Conservation (phyloP, 2,329 filamentous ascomycete genomes). For the Microcyclospora tardicrescens region DNA sequence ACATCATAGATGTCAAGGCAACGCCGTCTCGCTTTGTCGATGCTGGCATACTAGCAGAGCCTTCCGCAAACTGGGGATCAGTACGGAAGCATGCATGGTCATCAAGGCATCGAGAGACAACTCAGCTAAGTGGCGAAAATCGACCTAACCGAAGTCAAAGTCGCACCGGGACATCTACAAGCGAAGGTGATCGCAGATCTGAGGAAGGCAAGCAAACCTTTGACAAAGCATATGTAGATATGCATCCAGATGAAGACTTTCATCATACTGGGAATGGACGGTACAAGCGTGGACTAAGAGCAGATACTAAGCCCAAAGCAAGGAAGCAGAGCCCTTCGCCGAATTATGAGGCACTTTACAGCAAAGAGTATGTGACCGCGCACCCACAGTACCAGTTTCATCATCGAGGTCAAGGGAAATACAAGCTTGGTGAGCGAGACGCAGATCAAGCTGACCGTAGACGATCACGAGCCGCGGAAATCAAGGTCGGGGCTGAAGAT, state of each 20-base stretch:
- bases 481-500: background rate
- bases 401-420: conserved; percentile 19
- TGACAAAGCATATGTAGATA: conserved; percentile 13
- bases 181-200: background rate
- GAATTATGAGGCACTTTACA: conserved; percentile 3
- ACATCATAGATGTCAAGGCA: no score
- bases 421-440: conserved; percentile 10
- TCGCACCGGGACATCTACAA: no score
- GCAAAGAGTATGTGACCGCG: conserved; percentile 13
- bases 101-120: no score
- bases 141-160: no score
- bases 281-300: conserved; percentile 12
- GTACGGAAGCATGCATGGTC: no score
- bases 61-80: no score
- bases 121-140: no score
- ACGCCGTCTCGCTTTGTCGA: no score
- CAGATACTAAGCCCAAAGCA: conserved; percentile 2
- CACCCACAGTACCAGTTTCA: conserved; percentile 16
- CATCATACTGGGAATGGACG: conserved; percentile 18
- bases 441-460: background rate
- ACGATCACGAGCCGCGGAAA: background rate
- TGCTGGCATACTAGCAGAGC: no score
- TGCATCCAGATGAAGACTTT: conserved; percentile 17
- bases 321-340: conserved; percentile 2
- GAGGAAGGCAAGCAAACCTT: conserved; percentile 12